These are phyloP conservation scores for Ceratopteris richardii DNA, from an alignment of 75 land plant species.

Conservation along the genomic window DNA sequence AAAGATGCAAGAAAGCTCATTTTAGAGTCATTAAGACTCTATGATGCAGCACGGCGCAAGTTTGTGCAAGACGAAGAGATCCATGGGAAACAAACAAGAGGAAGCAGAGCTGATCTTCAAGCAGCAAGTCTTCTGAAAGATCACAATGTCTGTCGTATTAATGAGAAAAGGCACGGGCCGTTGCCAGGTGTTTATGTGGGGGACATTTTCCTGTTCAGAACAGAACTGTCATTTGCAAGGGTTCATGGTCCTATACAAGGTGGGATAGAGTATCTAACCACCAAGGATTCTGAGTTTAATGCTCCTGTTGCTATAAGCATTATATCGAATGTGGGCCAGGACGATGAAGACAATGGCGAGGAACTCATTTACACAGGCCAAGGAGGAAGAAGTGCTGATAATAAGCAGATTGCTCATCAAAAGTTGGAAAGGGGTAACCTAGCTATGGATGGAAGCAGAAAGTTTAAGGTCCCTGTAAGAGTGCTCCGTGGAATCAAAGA, in stretches of 20 bases:
- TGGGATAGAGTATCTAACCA: constrained; percentile 58
- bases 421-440: constrained; percentile 77
- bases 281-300: constrained; percentile 23
- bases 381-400: constrained; percentile 35
- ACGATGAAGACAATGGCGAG: constrained; percentile 42
- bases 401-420: constrained; percentile 38
- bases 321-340: constrained; percentile 59
- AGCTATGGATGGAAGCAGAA: constrained; percentile 52
- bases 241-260: constrained; percentile 51
- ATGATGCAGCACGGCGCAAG: constrained; percentile 44
- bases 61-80: constrained; percentile 45
- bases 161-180: constrained; percentile 15
- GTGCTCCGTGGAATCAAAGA: constrained; percentile 54
- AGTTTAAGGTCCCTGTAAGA: constrained; percentile 34
- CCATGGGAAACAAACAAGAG: constrained; percentile 9
- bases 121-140: constrained; percentile 30
- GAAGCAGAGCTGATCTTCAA: constrained; percentile 31
- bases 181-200: constrained; percentile 62
- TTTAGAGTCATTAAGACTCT: constrained; percentile 22
- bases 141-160: constrained; percentile 28
- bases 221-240: constrained; percentile 59
- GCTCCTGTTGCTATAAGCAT: constrained; percentile 53
- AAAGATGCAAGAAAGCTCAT: constrained; percentile 13
- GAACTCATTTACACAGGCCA: constrained; percentile 63
- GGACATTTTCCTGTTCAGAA: constrained; percentile 55